phyloP scores from a whole-genome alignment of 1,139 yeast genomes.

The Oligophagozyma castellii region DNA sequence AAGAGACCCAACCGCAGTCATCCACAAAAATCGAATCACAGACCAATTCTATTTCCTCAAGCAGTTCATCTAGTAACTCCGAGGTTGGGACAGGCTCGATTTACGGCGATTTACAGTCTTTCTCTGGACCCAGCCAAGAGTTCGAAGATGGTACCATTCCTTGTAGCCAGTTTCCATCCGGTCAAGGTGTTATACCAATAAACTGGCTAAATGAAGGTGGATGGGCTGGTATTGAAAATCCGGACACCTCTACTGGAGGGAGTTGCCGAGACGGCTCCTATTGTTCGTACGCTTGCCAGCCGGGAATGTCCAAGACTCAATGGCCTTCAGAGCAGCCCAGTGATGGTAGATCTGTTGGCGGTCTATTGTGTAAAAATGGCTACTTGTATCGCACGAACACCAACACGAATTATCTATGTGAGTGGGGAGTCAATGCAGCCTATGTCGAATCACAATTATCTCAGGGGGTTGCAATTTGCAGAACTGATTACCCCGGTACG shows the following conservation, averaged over 20 bases:
- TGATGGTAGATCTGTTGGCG: constrained; percentile 70
- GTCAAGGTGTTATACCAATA: constrained; percentile 60
- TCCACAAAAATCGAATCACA: constrained; percentile 17
- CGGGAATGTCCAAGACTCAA: constrained; percentile 86
- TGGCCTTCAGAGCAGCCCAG: constrained; percentile 67
- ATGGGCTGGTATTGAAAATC: constrained; percentile 54
- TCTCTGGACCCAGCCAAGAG: constrained; percentile 35
- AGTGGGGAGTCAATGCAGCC: constrained; percentile 60
- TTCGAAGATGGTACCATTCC: constrained; percentile 52
- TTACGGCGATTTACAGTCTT: constrained; percentile 44
- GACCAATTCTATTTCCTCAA: constrained; percentile 23
- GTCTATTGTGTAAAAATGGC: constrained; percentile 56
- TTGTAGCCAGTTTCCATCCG: constrained; percentile 51
- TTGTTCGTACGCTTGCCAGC: constrained; percentile 79
- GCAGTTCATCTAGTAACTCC: constrained; percentile 20
- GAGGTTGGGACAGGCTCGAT: constrained; percentile 27
- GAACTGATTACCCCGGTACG: constrained; percentile 84
- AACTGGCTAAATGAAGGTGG: constrained; percentile 53
- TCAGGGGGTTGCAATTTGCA: constrained; percentile 57
- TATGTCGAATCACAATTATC: constrained; percentile 41
- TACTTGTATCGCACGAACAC: constrained; percentile 53
- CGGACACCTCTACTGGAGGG: constrained; percentile 51
- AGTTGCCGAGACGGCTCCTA: constrained; percentile 60
- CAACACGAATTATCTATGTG: constrained; percentile 51
- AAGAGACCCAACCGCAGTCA: constrained; percentile 2